These are phyloP conservation scores for Lactarius akahatsu DNA, from an alignment of 768 basidiomycete species.

Conservation along the genomic window DNA sequence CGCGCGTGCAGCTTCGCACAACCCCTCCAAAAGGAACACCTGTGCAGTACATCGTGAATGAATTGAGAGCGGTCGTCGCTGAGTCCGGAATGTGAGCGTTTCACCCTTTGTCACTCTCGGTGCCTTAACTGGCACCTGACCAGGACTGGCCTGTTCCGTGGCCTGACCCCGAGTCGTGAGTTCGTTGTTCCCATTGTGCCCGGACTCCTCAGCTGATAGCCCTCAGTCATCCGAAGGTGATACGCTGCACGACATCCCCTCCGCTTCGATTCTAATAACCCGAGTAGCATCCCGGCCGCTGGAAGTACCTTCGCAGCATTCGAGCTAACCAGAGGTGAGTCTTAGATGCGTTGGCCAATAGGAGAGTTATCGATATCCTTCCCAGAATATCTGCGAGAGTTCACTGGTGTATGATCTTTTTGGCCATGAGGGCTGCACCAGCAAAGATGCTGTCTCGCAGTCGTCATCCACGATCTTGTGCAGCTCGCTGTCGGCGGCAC, in stretches of 20 bases:
- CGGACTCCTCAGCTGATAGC: not conserved
- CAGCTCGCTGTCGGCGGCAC: not conserved
- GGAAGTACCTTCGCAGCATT: slow-evolving; percentile 89
- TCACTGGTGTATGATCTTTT: slow-evolving; percentile 32
- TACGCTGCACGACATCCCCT: not conserved
- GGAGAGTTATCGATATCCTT: not conserved
- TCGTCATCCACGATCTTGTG: not conserved
- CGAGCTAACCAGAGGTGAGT: slow-evolving; percentile 73
- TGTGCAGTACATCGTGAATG: slow-evolving; percentile 70
- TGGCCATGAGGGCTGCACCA: not conserved
- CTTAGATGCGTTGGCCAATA: not conserved
- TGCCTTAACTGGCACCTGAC: not conserved
- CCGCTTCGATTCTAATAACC: slow-evolving; percentile 6
- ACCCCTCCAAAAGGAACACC: slow-evolving; percentile 74
- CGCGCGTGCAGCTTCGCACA: slow-evolving; percentile 76
- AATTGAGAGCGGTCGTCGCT: slow-evolving; percentile 61
- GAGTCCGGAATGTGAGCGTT: slow-evolving; percentile 71
- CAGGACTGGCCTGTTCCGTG: slow-evolving; percentile 67
- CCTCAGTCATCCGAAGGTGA: slow-evolving; percentile 63
- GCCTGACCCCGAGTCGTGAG: slow-evolving; percentile 71
- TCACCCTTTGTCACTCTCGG: not conserved
- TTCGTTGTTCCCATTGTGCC: slow-evolving; percentile 35
- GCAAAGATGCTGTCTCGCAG: not conserved
- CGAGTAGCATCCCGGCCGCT: slow-evolving; percentile 80
- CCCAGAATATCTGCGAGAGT: slow-evolving; percentile 35